Evolutionary conservation across 345 rosid genomes (phyloP).

Genomic region (Sonneratia caseolaris): DNA sequence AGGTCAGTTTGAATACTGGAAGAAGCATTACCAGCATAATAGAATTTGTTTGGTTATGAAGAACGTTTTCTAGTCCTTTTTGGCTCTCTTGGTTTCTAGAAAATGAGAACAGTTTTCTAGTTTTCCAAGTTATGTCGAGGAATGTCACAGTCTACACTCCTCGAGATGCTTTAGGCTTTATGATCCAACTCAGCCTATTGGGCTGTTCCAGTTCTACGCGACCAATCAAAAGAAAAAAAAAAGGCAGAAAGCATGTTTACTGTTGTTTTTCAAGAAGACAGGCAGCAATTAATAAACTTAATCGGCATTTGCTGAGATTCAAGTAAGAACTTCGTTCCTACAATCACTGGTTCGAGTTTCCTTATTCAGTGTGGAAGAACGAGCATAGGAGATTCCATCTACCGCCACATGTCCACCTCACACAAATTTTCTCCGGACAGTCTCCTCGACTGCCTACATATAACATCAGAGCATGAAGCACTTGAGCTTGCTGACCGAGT

Average conservation of each 20-base stretch:
- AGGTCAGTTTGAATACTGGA: slow-evolving; percentile 24
- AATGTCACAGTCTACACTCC: not conserved
- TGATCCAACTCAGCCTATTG: not conserved
- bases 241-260: no score
- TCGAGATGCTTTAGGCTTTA: not conserved
- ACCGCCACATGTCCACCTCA: slow-evolving; percentile 7
- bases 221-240: no score
- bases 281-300: not conserved
- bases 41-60: no score
- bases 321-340: not conserved
- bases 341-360: not conserved
- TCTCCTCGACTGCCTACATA: slow-evolving; percentile 11
- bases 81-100: no score
- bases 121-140: no score
- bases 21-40: not conserved
- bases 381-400: slow-evolving; percentile 11
- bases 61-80: no score
- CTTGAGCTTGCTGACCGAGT: slow-evolving; percentile 17
- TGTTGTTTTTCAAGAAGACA: no score
- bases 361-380: slow-evolving; percentile 11
- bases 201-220: not conserved
- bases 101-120: no score
- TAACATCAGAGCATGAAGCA: slow-evolving; percentile 14
- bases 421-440: slow-evolving; percentile 12
- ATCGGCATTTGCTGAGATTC: not conserved